Conservation (phyloP, 768 basidiomycete genomes). For the Leccinellum rugosiceps region DNA sequence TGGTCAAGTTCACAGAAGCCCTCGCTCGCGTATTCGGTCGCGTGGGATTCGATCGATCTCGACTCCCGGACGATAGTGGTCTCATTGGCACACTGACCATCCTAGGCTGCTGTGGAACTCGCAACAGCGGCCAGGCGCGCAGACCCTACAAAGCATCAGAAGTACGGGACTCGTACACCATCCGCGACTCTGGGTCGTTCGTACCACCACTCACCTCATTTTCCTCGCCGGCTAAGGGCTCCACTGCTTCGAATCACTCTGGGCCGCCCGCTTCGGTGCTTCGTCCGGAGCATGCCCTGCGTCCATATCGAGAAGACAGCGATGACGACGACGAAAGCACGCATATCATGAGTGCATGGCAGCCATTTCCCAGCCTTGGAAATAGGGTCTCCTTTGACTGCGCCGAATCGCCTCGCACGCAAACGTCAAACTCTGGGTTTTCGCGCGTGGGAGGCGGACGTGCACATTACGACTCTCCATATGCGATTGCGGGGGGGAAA, state of each 20-base stretch:
- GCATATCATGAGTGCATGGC: conserved; percentile 95
- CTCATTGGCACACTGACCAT: conserved; percentile 81
- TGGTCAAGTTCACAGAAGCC: conserved; percentile 84
- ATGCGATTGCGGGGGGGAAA: conserved; percentile 57
- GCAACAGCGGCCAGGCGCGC: conserved; percentile 33
- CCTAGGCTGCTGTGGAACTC: conserved; percentile 60
- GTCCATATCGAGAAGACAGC: conserved; percentile 73
- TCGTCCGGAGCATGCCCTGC: conserved; percentile 74
- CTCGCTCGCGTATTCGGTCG: conserved; percentile 71
- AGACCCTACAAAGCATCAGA: conserved; percentile 25
- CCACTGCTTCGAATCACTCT: conserved; percentile 39
- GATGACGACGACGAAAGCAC: conserved; percentile 69
- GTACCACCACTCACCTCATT: conserved; percentile 39
- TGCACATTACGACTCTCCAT: conserved; percentile 82
- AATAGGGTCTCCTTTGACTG: conserved; percentile 23
- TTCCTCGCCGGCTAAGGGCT: conserved; percentile 25
- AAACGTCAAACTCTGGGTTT: conserved; percentile 58
- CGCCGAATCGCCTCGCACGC: conserved; percentile 27
- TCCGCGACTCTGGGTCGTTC: conserved; percentile 48
- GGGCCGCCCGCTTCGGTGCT: conserved; percentile 66
- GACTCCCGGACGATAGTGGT: conserved; percentile 78
- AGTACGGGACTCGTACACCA: conserved; percentile 25
- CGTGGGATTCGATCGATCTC: conserved; percentile 81
- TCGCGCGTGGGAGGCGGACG: conserved; percentile 84
- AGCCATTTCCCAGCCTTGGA: conserved; percentile 55